Percentiles rank a stretch among this genome's conserved stretches.
Evolutionary conservation across 2,329 filamentous ascomycete genomes (phyloP).

Genomic region (Penicillium concentricum): DNA sequence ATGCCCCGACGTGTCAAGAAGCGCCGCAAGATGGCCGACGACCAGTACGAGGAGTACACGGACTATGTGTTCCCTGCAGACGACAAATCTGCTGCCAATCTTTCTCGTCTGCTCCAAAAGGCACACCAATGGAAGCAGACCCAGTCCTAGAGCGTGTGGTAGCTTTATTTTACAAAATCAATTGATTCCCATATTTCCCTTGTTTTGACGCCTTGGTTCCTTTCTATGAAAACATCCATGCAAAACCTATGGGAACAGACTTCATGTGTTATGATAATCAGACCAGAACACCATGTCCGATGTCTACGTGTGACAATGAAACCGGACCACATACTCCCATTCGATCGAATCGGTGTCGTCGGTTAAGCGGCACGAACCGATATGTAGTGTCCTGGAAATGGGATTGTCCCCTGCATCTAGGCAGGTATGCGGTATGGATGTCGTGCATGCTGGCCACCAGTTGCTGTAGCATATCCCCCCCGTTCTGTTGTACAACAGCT

Average conservation of each 20-base stretch:
- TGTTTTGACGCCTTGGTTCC: not conserved
- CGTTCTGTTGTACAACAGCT: not conserved
- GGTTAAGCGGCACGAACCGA: not conserved
- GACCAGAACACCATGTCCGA: not conserved
- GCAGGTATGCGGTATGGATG: not conserved
- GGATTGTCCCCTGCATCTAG: not conserved
- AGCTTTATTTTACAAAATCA: not conserved
- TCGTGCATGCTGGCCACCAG: not conserved
- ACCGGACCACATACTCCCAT: not conserved
- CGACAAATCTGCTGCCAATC: slow-evolving; percentile 78
- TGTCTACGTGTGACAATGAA: not conserved
- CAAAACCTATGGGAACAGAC: not conserved
- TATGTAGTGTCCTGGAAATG: not conserved
- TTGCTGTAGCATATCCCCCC: not conserved
- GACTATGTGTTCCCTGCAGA: slow-evolving; percentile 97
- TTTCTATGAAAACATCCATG: not conserved
- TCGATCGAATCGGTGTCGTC: not conserved
- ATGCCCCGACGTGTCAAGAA: slow-evolving; percentile 95
- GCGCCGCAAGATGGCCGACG: slow-evolving; percentile 85
- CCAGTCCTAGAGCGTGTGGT: slow-evolving; percentile 32
- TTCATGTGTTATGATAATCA: slow-evolving; percentile 2
- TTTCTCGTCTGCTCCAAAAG: slow-evolving; percentile 80
- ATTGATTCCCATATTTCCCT: not conserved
- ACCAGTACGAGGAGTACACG: slow-evolving; percentile 92
- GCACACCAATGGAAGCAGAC: slow-evolving; percentile 84